Conservation (phyloP, 2,329 filamentous ascomycete genomes). For the Exophiala bonariae region DNA sequence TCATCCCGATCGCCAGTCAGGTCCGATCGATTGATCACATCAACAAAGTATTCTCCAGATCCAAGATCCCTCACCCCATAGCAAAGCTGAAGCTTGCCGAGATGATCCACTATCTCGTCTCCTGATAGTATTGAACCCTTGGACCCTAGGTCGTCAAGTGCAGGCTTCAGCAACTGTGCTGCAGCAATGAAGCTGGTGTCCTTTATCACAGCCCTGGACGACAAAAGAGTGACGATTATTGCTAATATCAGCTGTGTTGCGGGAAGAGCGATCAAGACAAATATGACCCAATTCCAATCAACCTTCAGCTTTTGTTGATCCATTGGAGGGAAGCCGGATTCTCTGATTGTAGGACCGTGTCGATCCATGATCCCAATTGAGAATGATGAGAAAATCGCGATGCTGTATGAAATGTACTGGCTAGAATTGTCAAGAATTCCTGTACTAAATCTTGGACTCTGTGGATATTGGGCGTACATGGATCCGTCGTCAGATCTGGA, state of each 20-base stretch:
- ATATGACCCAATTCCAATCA: neutral
- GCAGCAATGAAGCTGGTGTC: neutral
- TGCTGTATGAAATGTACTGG: neutral
- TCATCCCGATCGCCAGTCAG: neutral
- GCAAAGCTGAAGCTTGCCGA: neutral
- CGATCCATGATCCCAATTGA: neutral
- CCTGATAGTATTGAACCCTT: neutral
- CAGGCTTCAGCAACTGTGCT: neutral
- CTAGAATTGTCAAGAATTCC: too few species aligned
- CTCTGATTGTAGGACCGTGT: neutral
- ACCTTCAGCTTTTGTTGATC: neutral
- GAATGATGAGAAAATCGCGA: neutral
- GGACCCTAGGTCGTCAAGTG: neutral
- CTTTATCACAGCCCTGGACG: neutral
- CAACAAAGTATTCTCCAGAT: neutral
- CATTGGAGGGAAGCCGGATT: neutral
- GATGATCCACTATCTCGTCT: neutral
- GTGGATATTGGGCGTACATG: too few species aligned
- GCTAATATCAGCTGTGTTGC: neutral
- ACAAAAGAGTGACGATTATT: neutral
- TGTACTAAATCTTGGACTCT: too few species aligned
- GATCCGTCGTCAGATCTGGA: too few species aligned
- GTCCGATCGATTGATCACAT: neutral
- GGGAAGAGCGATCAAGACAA: neutral
- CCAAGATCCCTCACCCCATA: neutral